Evolutionary conservation across 108 stramenopile genomes (phyloP), one percentile per base, ranked within the genome.

Genomic region (Cyclostephanos tholiformis): DNA sequence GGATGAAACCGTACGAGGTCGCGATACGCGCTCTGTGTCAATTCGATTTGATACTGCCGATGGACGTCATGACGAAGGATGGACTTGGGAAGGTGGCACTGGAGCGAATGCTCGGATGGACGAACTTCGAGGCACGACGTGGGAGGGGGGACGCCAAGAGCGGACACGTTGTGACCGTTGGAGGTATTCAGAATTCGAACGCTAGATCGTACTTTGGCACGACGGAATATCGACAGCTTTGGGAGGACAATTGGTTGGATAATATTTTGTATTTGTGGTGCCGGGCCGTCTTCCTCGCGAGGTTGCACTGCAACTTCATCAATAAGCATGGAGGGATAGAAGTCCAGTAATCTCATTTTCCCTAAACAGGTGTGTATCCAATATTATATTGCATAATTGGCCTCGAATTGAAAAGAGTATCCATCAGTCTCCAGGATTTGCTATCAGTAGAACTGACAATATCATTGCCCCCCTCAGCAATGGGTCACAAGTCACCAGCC

Each of bases 191-290:
- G 55, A 69, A 79, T 43, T 79, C 73, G 19, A 65, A 76, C 26
- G 83, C 83, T 0, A 65, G 55, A 48, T 32, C 62, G 8, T 66
- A 65, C 53, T 63, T 82, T 32, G 30, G 38, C n/a, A 59, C 79
- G 16, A 76, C 72, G n/a, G 70, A 59, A 10, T 81, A 73, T 44
- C 41, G 65, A 19, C 57, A 23, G 4, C 41, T 82, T 38, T 84
- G 79, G 84, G 71, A 77, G 19, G 71, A 48, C 14, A 84, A 82
- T 64, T 66, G 76, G 75, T 64, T 84, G 39, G 84, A 84, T 82
- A 41, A 81, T 55, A 77, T 82, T 44, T 60, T 84, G 60, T 76
- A 69, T 23, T 65, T 58, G 14, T 81, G 79, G 83, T 52, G 61
- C n/a, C 50, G 74, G 48, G 82, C 82, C 6, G 82, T 79, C 38